phyloP scores from a whole-genome alignment of 2,329 filamentous ascomycete species.

The Trichoderma sp. region DNA sequence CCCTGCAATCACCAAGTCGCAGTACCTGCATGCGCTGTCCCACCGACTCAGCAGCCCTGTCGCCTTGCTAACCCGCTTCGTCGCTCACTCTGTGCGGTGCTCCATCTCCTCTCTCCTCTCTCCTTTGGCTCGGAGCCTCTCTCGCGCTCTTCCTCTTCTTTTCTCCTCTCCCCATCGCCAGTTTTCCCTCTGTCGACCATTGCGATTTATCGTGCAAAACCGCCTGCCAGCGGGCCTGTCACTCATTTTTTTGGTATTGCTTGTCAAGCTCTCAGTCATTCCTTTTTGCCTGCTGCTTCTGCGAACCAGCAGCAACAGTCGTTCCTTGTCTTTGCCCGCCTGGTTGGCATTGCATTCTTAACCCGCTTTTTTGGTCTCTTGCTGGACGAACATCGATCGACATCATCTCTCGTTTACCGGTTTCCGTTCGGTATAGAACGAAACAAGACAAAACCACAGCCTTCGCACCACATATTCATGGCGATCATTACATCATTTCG shows the following conservation, averaged over 20 bases:
- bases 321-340: conserved; percentile 18
- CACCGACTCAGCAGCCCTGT: conserved; percentile 7
- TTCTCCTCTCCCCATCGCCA: conserved; percentile 33
- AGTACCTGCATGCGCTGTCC: conserved; percentile 5
- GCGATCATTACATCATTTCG: conserved; percentile 14
- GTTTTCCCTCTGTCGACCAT: conserved; percentile 36
- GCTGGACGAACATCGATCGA: conserved; percentile 16
- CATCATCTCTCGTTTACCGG: background rate
- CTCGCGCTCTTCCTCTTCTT: conserved; percentile 22
- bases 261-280: conserved; percentile 35
- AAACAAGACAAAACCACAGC: background rate
- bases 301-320: conserved; percentile 12
- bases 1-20: conserved; percentile 4
- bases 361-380: conserved; percentile 25
- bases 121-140: conserved; percentile 11
- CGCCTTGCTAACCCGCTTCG: conserved; percentile 10
- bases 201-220: conserved; percentile 25
- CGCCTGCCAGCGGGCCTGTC: conserved; percentile 57
- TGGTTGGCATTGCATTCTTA: conserved; percentile 6
- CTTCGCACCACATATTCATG: conserved; percentile 12
- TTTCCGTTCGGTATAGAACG: background rate
- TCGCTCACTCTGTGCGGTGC: background rate
- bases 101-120: background rate
- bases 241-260: conserved; percentile 40
- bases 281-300: conserved; percentile 31